A percentile compares a stretch with the other conserved stretches of the same genome.
Evolutionary conservation across 306 rosid species (phyloP).

Genomic region (Cucurbita moschata): DNA sequence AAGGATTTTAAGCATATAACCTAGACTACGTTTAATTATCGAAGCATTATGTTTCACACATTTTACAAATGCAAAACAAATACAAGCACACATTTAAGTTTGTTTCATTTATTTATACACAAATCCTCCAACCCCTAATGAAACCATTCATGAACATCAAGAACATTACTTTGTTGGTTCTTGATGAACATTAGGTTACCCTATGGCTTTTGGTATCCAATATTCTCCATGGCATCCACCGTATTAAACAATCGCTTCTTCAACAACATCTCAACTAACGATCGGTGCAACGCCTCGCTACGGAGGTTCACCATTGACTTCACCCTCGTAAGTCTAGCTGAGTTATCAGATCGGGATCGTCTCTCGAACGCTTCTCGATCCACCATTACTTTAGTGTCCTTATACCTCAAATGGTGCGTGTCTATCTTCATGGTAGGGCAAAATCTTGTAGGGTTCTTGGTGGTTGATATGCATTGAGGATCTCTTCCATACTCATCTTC

Average conservation of each 20-base stretch:
- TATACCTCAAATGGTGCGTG: slow-evolving; percentile 1
- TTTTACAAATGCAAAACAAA: not conserved
- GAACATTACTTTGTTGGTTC: no score
- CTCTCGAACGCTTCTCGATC: not conserved
- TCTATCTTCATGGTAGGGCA: slow-evolving; percentile 31
- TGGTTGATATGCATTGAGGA: slow-evolving; percentile 5
- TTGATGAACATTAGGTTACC: no score
- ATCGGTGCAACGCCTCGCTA: slow-evolving; percentile 39
- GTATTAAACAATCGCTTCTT: slow-evolving; percentile 52
- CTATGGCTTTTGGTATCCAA: slow-evolving; percentile 42
- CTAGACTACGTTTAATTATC: no score
- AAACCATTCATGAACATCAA: not conserved
- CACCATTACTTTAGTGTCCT: not conserved
- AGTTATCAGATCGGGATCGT: not conserved
- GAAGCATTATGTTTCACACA: not conserved
- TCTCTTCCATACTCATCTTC: slow-evolving; percentile 31
- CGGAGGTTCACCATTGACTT: slow-evolving; percentile 35
- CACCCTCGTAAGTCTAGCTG: slow-evolving; percentile 15
- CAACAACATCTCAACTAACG: slow-evolving; percentile 37
- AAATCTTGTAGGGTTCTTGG: slow-evolving; percentile 45
- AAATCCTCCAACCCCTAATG: not conserved
- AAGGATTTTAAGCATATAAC: no score
- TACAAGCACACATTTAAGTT: not conserved
- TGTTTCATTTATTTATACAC: not conserved
- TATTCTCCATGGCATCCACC: slow-evolving; percentile 45